These are phyloP conservation scores for Apiotrichum sp. DNA, from an alignment of 1,284 basidiomycete species.

Conservation along the genomic window DNA sequence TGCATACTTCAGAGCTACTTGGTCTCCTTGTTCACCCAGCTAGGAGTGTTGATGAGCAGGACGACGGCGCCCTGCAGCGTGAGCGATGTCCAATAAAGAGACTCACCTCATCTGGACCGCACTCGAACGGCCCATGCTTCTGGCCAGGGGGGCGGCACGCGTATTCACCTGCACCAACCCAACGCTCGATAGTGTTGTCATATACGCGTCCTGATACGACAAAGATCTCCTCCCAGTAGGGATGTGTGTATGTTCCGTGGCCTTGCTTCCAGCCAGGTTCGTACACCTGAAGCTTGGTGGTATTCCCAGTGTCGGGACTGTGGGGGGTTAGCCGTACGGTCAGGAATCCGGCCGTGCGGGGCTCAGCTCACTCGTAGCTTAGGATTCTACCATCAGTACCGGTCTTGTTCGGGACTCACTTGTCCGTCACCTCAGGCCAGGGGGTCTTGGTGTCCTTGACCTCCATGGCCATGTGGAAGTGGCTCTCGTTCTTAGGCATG, in stretches of 20 bases:
- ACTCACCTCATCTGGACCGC: background rate
- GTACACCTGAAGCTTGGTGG: slow-evolving; percentile 9
- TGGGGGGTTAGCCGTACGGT: background rate
- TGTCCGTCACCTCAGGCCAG: background rate
- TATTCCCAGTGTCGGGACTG: slow-evolving; percentile 8
- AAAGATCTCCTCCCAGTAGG: slow-evolving; percentile 15
- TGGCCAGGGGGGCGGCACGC: slow-evolving; percentile 16
- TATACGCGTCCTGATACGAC: slow-evolving; percentile 32
- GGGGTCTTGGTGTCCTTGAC: background rate
- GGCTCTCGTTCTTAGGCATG: slow-evolving; percentile 8
- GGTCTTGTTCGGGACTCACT: background rate
- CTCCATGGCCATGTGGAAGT: background rate
- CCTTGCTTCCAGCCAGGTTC: slow-evolving; percentile 8
- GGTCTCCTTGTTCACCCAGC: too few species aligned
- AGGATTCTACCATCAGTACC: background rate
- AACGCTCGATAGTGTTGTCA: slow-evolving; percentile 54
- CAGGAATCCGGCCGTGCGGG: too few species aligned
- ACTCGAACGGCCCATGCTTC: slow-evolving; percentile 17
- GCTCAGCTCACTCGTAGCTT: background rate
- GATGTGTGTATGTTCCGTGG: background rate
- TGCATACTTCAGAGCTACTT: too few species aligned
- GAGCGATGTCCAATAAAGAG: too few species aligned
- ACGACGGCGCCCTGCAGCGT: too few species aligned
- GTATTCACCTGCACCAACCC: slow-evolving; percentile 15
- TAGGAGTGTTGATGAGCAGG: background rate